Base-by-base conservation (phyloP, 2,329 filamentous ascomycete species). In the Aquanectria penicillioides region DNA sequence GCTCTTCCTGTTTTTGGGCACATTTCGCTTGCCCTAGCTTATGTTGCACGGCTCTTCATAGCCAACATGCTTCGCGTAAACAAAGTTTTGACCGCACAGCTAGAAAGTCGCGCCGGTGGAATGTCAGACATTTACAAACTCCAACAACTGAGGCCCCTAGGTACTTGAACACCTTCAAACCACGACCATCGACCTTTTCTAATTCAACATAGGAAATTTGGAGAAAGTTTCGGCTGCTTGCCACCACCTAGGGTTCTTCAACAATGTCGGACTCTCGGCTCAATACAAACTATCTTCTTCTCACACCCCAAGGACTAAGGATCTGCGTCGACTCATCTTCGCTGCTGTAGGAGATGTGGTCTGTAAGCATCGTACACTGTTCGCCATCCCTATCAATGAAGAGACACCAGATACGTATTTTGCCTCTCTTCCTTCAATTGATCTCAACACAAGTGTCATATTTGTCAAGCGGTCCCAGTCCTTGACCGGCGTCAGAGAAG, bases 221-320 rank as follows among this genome's bases (percentile, higher is more conserved):
- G 80, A 83, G 67, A 75, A 77, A 40, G 78, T 75, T 64, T 80
- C 78, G 6, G 79, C 78, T 2, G 63, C 74, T 8, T 74, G 77
- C 29, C 78, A 82, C 49, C 68, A 78, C 44, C 61, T 79, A 3
- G 71, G 71, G 1, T 77, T 79, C 47, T 82, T 81, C 67, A 73
- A 73, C 47, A 82, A 80, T 62, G 76, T 79, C 22, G 76, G 72
- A 7, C 67, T 80, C 20, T 71, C 75, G 18, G 78, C 75, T 43
- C 73, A 69, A 12, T 79, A 79, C 64, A 66, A 57, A 7, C 61
- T 75, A 0, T 74, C 74, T 6, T 49, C 62, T 2, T 73, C 62
- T 3, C 50, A 62, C 2, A 73, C 61, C 6, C 58, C 72, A 5
- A 18, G 74, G 12, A 63, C 72, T 50, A n/a, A n/a, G n/a, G 64